Conservation (phyloP, 306 rosid species). For the Lathyrus sativus region DNA sequence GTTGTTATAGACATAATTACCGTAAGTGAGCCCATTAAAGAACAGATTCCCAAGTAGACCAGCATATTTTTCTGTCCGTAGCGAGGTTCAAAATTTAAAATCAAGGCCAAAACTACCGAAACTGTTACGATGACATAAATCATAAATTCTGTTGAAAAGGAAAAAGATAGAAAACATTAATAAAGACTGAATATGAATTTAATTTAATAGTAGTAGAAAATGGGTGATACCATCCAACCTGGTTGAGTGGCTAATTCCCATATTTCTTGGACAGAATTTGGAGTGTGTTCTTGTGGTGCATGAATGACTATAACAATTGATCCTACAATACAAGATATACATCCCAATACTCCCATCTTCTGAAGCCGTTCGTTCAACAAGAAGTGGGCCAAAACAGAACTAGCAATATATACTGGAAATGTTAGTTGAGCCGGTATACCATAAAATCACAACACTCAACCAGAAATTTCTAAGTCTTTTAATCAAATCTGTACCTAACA, state of each 20-base stretch:
- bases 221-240: constrained; percentile 48
- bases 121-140: constrained; percentile 61
- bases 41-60: constrained; percentile 88
- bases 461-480: background rate
- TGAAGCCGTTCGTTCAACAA: constrained; percentile 74
- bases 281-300: constrained; percentile 88
- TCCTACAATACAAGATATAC: constrained; percentile 85
- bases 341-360: constrained; percentile 87
- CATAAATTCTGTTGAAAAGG: constrained; percentile 61
- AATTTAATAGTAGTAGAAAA: background rate
- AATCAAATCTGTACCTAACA: constrained; percentile 62
- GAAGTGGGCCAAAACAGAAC: constrained; percentile 94
- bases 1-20: constrained; percentile 44
- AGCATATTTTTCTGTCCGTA: constrained; percentile 80
- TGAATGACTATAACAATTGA: constrained; percentile 88
- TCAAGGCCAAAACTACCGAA: constrained; percentile 68
- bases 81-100: constrained; percentile 83
- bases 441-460: constrained; percentile 18
- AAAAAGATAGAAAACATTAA: constrained; percentile 33
- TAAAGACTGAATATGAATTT: constrained; percentile 3
- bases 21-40: constrained; percentile 89
- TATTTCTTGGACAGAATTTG: constrained; percentile 73
- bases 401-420: constrained; percentile 37
- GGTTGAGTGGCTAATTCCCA: constrained; percentile 90
- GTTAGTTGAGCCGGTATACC: constrained; percentile 24